Percentiles rank a stretch among this genome's conserved stretches.
phyloP scores from a whole-genome alignment of 2,329 filamentous ascomycete genomes.

The Fusarium floridanum region DNA sequence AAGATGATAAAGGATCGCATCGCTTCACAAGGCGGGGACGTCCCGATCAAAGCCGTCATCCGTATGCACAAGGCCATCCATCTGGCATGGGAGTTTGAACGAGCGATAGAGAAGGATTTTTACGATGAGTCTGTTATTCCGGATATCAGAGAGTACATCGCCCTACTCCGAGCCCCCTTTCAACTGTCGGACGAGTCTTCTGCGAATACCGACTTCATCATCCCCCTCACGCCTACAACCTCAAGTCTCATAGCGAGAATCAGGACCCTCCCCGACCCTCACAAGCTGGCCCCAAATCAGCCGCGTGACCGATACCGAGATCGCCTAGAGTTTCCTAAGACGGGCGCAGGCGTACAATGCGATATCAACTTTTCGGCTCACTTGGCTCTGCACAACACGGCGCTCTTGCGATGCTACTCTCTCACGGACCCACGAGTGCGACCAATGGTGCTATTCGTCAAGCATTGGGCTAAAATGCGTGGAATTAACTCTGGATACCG shows the following conservation, averaged over 20 bases:
- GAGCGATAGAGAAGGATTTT: constrained; percentile 61
- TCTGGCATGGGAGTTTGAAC: constrained; percentile 68
- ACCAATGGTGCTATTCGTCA: constrained; percentile 86
- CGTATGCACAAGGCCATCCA: constrained; percentile 68
- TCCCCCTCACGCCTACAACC: constrained; percentile 54
- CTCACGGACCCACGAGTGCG: constrained; percentile 82
- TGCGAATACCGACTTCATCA: constrained; percentile 41
- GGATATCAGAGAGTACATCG: constrained; percentile 63
- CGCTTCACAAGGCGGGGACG: constrained; percentile 20
- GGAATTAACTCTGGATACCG: constrained; percentile 90
- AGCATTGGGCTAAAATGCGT: constrained; percentile 88
- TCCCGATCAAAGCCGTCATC: constrained; percentile 57
- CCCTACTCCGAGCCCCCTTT: constrained; percentile 59
- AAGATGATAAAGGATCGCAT: constrained; percentile 51
- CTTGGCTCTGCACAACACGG: constrained; percentile 85
- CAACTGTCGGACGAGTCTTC: constrained; percentile 5
- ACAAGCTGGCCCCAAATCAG: constrained; percentile 63
- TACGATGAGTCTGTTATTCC: constrained; percentile 56
- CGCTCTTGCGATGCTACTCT: constrained; percentile 85
- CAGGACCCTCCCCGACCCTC: constrained; percentile 61
- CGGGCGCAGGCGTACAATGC: constrained; percentile 84
- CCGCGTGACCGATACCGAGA: constrained; percentile 68
- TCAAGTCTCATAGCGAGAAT: constrained; percentile 57
- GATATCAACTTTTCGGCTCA: constrained; percentile 94
- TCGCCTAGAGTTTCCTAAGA: constrained; percentile 81